These are phyloP conservation scores for Hypoxylon sp. DNA, from an alignment of 2,329 filamentous ascomycete species.

Conservation along the genomic window DNA sequence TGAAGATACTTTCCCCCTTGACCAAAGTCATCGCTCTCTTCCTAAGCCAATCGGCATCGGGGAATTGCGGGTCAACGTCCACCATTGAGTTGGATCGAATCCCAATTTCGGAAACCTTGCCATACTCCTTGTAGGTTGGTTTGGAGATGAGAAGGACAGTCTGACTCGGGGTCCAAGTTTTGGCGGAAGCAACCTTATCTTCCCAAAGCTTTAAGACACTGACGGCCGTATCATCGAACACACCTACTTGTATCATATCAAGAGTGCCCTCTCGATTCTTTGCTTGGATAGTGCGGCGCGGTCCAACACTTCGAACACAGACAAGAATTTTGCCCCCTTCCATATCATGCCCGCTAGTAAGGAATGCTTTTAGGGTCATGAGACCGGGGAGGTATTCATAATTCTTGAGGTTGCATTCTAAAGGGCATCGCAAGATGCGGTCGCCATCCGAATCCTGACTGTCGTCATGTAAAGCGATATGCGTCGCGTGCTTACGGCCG, in stretches of 20 bases:
- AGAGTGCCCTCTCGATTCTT: slow-evolving; percentile 60
- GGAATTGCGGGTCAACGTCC: slow-evolving; percentile 66
- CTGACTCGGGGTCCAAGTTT: slow-evolving; percentile 59
- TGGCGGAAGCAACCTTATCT: slow-evolving; percentile 58
- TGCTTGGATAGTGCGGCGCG: slow-evolving; percentile 60
- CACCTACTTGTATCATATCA: slow-evolving; percentile 61
- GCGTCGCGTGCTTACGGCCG: slow-evolving; percentile 64
- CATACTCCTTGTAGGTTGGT: slow-evolving; percentile 48
- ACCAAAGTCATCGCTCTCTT: slow-evolving; percentile 60
- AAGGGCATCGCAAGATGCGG: slow-evolving; percentile 58
- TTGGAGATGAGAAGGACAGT: slow-evolving; percentile 64
- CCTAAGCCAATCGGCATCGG: slow-evolving; percentile 66
- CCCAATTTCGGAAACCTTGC: slow-evolving; percentile 41
- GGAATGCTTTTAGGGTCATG: slow-evolving; percentile 68
- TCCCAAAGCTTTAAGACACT: slow-evolving; percentile 67
- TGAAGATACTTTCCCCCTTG: slow-evolving; percentile 63
- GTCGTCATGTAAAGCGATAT: slow-evolving; percentile 65
- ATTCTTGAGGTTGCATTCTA: slow-evolving; percentile 53
- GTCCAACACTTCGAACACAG: slow-evolving; percentile 68
- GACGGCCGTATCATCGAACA: slow-evolving; percentile 69
- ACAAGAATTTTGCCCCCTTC: slow-evolving; percentile 64
- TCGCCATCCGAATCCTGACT: slow-evolving; percentile 53
- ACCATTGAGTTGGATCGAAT: slow-evolving; percentile 60
- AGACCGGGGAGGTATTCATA: slow-evolving; percentile 56
- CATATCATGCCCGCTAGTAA: slow-evolving; percentile 65